Base-by-base conservation (phyloP, 805 yeast species). In the Torulaspora indica region DNA sequence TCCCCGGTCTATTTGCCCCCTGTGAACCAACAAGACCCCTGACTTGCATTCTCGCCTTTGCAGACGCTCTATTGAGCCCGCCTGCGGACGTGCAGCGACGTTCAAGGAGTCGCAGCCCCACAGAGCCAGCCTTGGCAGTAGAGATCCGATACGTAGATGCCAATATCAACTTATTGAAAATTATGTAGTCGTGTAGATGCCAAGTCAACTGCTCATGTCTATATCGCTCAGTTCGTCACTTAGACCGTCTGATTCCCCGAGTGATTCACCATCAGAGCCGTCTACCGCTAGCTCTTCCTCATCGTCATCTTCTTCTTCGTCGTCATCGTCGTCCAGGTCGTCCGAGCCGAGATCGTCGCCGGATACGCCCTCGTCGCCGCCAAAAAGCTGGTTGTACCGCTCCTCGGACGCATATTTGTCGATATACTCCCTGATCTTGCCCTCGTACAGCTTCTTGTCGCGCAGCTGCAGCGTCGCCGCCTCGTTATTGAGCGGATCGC, bases 401-500 rank as follows among this genome's bases (percentile, higher is more conserved):
- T 69, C 53, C 54, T 63, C 55, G 49, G 69, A 67, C 54, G 93
- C 93, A 65, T 81, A 88, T 58, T 75, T 77, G 57, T 72, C 72
- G 20, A 90, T 95, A 57, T 87, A 86, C 30, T 75, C 77, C 58
- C 74, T 79, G 5, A 93, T 95, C 53, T 77, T 81, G 40, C 72
- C 78, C 39, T 76, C 78, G 61, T 91, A 91, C 40, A 74, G 67
- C 20, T 72, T 69, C 48, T 79, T 81, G 56, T 88, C 87, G 45
- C 81, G 76, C 49, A 82, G 72, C 71, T 85, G 79, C 43, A 91
- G 67, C 12, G 83, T 79, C 5, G 95, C 86, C 0, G 98, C 98
- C 47, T 85, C 93, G 8, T 89, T 81, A 58, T 91, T 91, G 50
- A 91, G 73, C 1, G 98, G 98, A 63, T 91, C 98, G 10, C 91